Evolutionary conservation across 1,284 basidiomycete species (phyloP), one percentile per base, ranked within the genome.

Genomic region (Papiliotrema fonsecae): DNA sequence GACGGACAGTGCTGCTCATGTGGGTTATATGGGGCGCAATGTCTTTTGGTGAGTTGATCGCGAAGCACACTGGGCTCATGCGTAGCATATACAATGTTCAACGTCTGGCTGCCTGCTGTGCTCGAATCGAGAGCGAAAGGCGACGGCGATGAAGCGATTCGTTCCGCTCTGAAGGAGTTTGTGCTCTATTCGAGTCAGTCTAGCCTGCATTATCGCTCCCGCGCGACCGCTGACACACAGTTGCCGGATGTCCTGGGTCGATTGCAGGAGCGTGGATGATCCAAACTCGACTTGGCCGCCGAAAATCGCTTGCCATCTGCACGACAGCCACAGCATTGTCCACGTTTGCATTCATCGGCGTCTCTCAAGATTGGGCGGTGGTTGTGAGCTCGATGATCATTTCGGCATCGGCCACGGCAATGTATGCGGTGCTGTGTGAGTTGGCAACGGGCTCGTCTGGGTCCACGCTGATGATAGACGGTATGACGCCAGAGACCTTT

Each of bases 31-130:
- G 92, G 92, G 83, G 80, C 49, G 74, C 80, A 0, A 87, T 89
- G 83, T 80, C 85, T 1, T 76, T 92, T 26, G 86, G 87, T 88
- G 55, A 52, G 84, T 73, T 11, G 9, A 4, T 36, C 10, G 22
- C 16, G 19, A 11, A 26, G 14, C 13, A 25, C 9, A 41, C 22
- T n/a, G 27, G 4, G 19, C 52, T 51, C 30, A 51, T 45, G 51
- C 53, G 55, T 44, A 86, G 90, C 84, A 2, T 92, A 84, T 65
- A 97, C 89, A 6, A 94, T 94, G 84, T 97, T 97, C 76, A 98
- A 97, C 65, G 91, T 96, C 13, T 97, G 86, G 71, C 79, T 97
- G 19, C 94, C 94, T 0, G 91, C 91, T 62, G 79, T 94, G 14
- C 76, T 97, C 26, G 92, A 73, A 18, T 64, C 62, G 27, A 63